phyloP scores from a whole-genome alignment of 306 rosid genomes.

The Dryas drummondii region DNA sequence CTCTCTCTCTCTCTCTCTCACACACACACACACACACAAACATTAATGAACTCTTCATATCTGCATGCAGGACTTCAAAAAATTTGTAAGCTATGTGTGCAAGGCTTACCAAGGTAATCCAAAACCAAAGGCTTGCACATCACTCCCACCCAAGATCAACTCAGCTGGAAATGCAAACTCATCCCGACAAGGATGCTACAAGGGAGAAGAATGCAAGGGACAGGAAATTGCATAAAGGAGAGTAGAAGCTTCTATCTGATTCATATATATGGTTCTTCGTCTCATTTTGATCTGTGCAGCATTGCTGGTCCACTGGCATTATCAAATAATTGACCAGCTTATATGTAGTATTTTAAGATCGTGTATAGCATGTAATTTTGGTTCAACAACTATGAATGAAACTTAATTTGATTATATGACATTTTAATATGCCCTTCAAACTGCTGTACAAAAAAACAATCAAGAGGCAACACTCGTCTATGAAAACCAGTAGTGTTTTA shows the following conservation, averaged over 20 bases:
- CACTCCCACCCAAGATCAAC: neutral
- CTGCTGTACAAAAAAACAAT: neutral
- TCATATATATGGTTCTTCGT: neutral
- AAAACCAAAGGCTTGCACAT: constrained; percentile 28
- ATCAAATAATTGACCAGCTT: neutral
- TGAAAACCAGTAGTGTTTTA: neutral
- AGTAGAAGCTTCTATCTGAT: neutral
- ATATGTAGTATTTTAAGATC: neutral
- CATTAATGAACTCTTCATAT: neutral
- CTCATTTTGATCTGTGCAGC: neutral
- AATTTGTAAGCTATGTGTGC: constrained; percentile 30
- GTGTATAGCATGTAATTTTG: neutral
- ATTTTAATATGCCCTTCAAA: neutral
- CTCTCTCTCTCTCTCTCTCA: neutral
- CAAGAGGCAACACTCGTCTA: neutral
- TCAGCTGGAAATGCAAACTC: constrained; percentile 1
- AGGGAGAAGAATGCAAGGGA: constrained; percentile 2
- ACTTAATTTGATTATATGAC: neutral
- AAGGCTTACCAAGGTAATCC: constrained; percentile 27
- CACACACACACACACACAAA: neutral
- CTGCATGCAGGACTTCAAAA: constrained; percentile 25
- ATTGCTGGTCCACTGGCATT: neutral
- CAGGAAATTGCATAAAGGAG: neutral
- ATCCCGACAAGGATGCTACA: neutral
- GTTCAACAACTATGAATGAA: neutral